Evolutionary conservation across 176 grass and related monocot genomes (phyloP), one percentile per base, ranked within the genome.

Genomic region (Musa beccarii): DNA sequence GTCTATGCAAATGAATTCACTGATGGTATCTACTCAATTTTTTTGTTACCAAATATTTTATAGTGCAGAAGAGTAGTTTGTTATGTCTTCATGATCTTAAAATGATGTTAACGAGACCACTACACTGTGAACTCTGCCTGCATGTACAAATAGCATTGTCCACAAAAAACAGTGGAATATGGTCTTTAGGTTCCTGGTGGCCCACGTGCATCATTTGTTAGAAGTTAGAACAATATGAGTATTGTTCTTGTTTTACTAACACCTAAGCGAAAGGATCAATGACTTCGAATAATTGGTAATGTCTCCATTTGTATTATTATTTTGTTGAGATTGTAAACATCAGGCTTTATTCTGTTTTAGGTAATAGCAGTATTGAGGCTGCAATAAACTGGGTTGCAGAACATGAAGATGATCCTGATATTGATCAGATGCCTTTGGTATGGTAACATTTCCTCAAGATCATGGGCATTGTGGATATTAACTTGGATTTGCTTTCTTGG

Each of bases 401-500:
- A 85, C 96, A 99, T 75, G 88, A 99, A 72, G 86, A 99, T 59
- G 96, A 99, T 84, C 81, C 76, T 7, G 84, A 99, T 87, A 95
- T 99, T 77, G 91, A 99, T 79, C 85, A 99, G 89, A 89, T 92
- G 86, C 96, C 91, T 77, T 22, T 99, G 96, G 91, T 99, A 99
- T 83, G 86, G 69, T 64, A 52, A 43, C 51, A 56, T 75, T 79
- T 79, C 8, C 52, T 53, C 26, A 26, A 57, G 19, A 67, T 67
- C 22, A 23, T 65, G 34, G 51, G 1, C 74, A 53, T 65, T 65
- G 22, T 25, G 3, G 34, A 1, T 34, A 8, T 64, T 13, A 59
- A 67, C 66, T 51, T 68, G 34, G 62, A 12, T 15, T n/a, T 1
- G 53, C 59, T 76, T 7, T 72, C 50, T 49, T 11, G 53, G 66